These are phyloP conservation scores for Hypoxylon intermedium DNA, from an alignment of 495 filamentous ascomycete species.

Conservation along the genomic window DNA sequence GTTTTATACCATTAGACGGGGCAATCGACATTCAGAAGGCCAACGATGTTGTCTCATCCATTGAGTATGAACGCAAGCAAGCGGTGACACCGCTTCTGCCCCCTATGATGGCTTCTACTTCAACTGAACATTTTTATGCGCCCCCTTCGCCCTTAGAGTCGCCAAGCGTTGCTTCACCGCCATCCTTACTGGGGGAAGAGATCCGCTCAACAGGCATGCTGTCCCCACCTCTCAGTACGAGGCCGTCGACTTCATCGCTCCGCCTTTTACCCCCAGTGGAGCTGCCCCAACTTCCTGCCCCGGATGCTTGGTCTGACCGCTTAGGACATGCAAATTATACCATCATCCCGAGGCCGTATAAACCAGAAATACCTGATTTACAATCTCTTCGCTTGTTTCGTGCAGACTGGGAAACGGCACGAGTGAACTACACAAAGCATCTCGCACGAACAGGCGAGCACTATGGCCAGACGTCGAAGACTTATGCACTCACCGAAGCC, in stretches of 20 bases:
- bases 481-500: conserved; percentile 77
- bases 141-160: conserved; percentile 83
- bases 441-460: conserved; percentile 85
- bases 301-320: conserved; percentile 80
- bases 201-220: conserved; percentile 52
- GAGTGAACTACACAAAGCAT: conserved; percentile 82
- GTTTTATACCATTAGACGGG: conserved; percentile 44
- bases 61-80: conserved; percentile 66
- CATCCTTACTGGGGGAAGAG: conserved; percentile 33
- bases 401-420: conserved; percentile 79
- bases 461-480: conserved; percentile 83
- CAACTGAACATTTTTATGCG: conserved; percentile 44
- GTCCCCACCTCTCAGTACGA: conserved; percentile 80
- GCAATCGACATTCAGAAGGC: conserved; percentile 67
- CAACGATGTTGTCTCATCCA: conserved; percentile 51
- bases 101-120: conserved; percentile 69
- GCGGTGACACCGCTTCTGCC: conserved; percentile 84
- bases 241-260: conserved; percentile 80
- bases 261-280: conserved; percentile 52
- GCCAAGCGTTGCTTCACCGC: conserved; percentile 61
- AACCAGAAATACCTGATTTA: conserved; percentile 63
- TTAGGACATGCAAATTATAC: conserved; percentile 93
- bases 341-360: conserved; percentile 82
- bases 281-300: conserved; percentile 57
- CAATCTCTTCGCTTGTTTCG: conserved; percentile 71